Percentiles rank a stretch among this genome's conserved stretches.
phyloP scores from a whole-genome alignment of 73 alveolate species.

The Urostyla sp. region DNA sequence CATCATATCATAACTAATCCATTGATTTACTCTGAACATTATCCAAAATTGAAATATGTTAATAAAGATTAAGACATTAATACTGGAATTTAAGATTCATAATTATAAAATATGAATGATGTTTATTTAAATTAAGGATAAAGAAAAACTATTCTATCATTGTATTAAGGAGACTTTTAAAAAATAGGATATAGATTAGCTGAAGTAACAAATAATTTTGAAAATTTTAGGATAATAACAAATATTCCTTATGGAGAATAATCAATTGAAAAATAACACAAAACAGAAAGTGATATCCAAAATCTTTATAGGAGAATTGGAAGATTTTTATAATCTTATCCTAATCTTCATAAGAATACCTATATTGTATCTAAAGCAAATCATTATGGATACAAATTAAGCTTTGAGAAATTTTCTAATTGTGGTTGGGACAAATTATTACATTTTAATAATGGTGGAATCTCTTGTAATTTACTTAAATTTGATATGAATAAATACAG shows the following conservation, averaged over 20 bases:
- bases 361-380: constrained; percentile 50
- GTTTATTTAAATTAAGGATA: constrained; percentile 2
- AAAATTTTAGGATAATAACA: constrained; percentile 57
- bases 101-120: background rate
- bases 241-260: constrained; percentile 74
- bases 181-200: constrained; percentile 34
- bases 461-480: constrained; percentile 50
- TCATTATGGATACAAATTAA: constrained; percentile 55
- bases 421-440: constrained; percentile 56
- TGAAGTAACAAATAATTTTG: constrained; percentile 7
- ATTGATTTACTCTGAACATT: constrained; percentile 20
- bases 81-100: background rate
- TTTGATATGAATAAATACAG: constrained; percentile 28
- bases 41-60: background rate
- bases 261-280: constrained; percentile 18
- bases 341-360: constrained; percentile 43
- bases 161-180: constrained; percentile 65
- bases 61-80: background rate
- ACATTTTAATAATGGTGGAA: constrained; percentile 64
- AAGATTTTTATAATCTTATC: background rate
- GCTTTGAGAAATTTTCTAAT: constrained; percentile 60
- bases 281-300: constrained; percentile 12
- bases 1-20: constrained; percentile 60
- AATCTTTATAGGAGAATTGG: constrained; percentile 59
- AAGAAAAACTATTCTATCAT: constrained; percentile 12